A percentile compares a stretch with the other conserved stretches of the same genome.
phyloP scores from a whole-genome alignment of 1,284 basidiomycete species.

The Cystobasidiaceae sp. region DNA sequence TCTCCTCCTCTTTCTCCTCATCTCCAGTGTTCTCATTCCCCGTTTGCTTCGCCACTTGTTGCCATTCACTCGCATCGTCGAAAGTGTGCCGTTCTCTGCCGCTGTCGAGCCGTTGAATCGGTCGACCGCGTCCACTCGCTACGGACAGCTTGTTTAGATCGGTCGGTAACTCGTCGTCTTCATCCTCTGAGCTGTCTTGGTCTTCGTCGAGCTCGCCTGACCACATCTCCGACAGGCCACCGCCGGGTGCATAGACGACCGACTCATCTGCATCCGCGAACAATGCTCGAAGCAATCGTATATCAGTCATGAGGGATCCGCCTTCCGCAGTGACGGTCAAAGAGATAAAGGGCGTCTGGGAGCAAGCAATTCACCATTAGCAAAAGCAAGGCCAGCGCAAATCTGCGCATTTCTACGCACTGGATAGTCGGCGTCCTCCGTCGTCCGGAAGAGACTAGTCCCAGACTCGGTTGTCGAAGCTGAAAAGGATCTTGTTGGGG shows the following conservation, averaged over 20 bases:
- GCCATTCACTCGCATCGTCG: background rate
- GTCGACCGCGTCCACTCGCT: background rate
- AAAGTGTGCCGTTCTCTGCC: background rate
- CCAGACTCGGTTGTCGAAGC: slow-evolving; percentile 11
- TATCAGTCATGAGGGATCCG: slow-evolving; percentile 35
- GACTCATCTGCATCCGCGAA: slow-evolving; percentile 32
- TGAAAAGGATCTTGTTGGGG: slow-evolving; percentile 4
- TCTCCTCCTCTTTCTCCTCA: slow-evolving; percentile 13
- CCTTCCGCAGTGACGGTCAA: slow-evolving; percentile 37
- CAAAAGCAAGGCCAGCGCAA: background rate
- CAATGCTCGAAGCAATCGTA: slow-evolving; percentile 34
- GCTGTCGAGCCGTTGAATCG: no score
- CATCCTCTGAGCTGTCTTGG: background rate
- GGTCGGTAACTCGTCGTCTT: background rate
- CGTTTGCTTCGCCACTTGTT: background rate
- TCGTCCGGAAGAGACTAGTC: background rate
- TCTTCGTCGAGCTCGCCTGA: slow-evolving; percentile 32
- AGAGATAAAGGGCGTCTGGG: slow-evolving; percentile 36
- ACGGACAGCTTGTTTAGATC: background rate
- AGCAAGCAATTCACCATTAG: background rate
- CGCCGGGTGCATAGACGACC: slow-evolving; percentile 34
- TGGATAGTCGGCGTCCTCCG: slow-evolving; percentile 22
- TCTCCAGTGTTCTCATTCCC: background rate
- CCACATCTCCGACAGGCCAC: slow-evolving; percentile 35
- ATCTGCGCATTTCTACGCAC: background rate